These are phyloP conservation scores for Agapanthus africanus DNA, from an alignment of 106 monocot species.

Conservation along the genomic window DNA sequence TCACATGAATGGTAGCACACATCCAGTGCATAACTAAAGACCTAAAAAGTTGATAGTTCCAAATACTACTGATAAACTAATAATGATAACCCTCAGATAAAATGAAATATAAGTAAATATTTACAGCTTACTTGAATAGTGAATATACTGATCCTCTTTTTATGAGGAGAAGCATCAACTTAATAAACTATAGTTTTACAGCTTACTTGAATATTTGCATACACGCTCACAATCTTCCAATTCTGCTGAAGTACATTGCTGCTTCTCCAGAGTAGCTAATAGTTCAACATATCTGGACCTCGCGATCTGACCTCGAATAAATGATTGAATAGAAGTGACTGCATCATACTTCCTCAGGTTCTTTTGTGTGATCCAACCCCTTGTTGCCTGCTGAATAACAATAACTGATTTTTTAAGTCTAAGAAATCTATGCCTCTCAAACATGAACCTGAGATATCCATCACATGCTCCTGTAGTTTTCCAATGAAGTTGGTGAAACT, in stretches of 20 bases:
- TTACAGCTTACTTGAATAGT: slow-evolving; percentile 35
- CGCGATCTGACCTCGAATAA: slow-evolving; percentile 10
- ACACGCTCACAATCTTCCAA: neutral
- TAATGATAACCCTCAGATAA: neutral
- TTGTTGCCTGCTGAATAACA: slow-evolving; percentile 33
- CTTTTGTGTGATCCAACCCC: slow-evolving; percentile 23
- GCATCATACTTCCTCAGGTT: neutral
- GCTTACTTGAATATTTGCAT: too few species aligned
- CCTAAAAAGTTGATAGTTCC: neutral
- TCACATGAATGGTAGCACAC: neutral
- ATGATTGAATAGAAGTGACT: slow-evolving; percentile 19
- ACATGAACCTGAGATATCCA: slow-evolving; percentile 33
- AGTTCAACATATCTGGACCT: slow-evolving; percentile 10
- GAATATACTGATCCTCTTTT: slow-evolving; percentile 10
- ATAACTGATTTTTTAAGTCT: slow-evolving; percentile 20
- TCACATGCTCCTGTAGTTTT: slow-evolving; percentile 20
- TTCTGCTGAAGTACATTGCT: neutral
- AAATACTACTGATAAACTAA: neutral
- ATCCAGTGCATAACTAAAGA: neutral
- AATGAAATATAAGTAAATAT: neutral
- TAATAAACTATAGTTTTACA: too few species aligned
- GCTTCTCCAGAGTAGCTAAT: neutral
- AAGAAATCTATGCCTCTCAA: slow-evolving; percentile 41
- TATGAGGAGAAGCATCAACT: slow-evolving; percentile 25
- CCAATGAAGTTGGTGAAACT: neutral